phyloP scores from a whole-genome alignment of 192 early-diverging fungal species.

The Coemansia sp. region DNA sequence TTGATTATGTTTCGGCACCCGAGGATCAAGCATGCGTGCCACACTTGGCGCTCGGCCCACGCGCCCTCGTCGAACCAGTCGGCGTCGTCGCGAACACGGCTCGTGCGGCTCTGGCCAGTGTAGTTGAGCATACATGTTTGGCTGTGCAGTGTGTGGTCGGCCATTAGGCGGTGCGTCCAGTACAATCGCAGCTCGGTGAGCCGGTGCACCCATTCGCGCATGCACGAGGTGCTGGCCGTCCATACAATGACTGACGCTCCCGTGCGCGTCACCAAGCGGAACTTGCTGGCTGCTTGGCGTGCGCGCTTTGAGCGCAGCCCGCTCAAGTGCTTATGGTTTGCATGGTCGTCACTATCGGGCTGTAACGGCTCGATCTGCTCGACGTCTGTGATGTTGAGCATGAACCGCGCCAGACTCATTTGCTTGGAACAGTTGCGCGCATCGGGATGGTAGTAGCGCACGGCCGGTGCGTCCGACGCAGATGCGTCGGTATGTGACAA shows the following conservation, averaged over 20 bases:
- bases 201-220: constrained; percentile 48
- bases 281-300: constrained; percentile 28
- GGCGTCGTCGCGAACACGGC: constrained; percentile 24
- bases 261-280: constrained; percentile 36
- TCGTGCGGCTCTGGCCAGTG: constrained; percentile 31
- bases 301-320: constrained; percentile 28
- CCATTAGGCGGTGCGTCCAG: constrained; percentile 42
- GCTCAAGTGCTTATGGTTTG: not conserved
- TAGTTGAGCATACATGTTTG: constrained; percentile 42
- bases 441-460: constrained; percentile 30
- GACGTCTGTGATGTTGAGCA: constrained; percentile 42
- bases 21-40: constrained; percentile 48
- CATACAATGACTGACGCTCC: constrained; percentile 39
- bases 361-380: constrained; percentile 30
- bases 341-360: constrained; percentile 15
- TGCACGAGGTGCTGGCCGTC: constrained; percentile 36
- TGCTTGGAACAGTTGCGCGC: constrained; percentile 31
- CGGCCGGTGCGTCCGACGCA: not conserved
- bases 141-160: constrained; percentile 35
- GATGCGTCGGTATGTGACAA: too few relatives aligned
- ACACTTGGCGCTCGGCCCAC: constrained; percentile 46
- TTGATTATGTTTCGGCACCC: constrained; percentile 53
- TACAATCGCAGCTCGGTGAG: constrained; percentile 42
- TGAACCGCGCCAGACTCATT: constrained; percentile 44
- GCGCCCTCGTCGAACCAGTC: constrained; percentile 41